Base-by-base conservation (phyloP, 768 basidiomycete species). In the Serendipita vermifera region DNA sequence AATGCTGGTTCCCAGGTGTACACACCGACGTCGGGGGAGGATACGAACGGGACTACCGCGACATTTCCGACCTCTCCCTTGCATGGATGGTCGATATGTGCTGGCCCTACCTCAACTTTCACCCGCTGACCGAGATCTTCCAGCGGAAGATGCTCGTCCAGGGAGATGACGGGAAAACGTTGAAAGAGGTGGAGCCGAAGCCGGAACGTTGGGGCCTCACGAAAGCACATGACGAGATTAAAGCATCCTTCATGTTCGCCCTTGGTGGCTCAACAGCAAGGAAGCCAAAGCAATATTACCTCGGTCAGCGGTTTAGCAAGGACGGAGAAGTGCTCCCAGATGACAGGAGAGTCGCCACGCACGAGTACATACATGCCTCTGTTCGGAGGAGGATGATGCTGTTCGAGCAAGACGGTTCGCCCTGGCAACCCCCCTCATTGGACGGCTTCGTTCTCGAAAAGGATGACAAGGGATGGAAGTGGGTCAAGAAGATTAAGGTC, bases 1-100 rank as follows among this genome's bases (percentile, higher is more conserved):
- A 65, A 61, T 54, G 59, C 0, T 67, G 65, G 63, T 65, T 68
- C 33, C 55, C 64, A 0, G 67, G 67, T 0, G 59, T 38, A 3
- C 67, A 67, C 36, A 56, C 56, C 20, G 62, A 63, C 35, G 53
- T 61, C 6, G 61, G 62, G 1, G 61, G 61, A 3, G 54, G 58
- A 11, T 65, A 59, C n/a, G 33, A 26, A 5, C 35, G 57, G 38
- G 14, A 46, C 56, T 24, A 9, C 41, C 9, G 24, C 14, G 41
- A 43, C 9, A 51, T 9, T 26, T 51, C 9, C 46, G n/a, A 36
- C 9, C n/a, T n/a, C n/a, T n/a, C n/a, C n/a, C n/a, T n/a, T n/a
- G n/a, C n/a, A n/a, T n/a, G n/a, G n/a, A n/a, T n/a, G n/a, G n/a
- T n/a, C n/a, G n/a, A n/a, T n/a, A n/a, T n/a, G n/a, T n/a, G n/a